Evolutionary conservation across 768 basidiomycete genomes (phyloP).

Genomic region (Lyophyllum decastes): DNA sequence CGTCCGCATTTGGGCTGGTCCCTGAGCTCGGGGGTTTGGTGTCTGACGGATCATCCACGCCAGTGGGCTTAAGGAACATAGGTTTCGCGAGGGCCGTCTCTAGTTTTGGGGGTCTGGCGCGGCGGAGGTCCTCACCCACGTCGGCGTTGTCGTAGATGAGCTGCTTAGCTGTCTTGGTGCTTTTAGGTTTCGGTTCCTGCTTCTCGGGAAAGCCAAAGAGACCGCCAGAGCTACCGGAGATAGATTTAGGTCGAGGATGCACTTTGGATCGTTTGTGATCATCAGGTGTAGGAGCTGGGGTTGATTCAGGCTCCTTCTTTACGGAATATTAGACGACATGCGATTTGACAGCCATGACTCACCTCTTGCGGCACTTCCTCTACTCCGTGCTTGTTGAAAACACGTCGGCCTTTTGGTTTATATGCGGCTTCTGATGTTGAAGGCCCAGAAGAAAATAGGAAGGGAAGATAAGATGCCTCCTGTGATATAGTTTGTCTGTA

Average conservation of each 20-base stretch:
- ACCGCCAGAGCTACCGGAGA: slow-evolving; percentile 22
- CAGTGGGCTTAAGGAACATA: slow-evolving; percentile 56
- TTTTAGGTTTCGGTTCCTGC: slow-evolving; percentile 25
- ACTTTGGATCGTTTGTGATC: slow-evolving; percentile 13
- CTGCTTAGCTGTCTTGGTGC: slow-evolving; percentile 42
- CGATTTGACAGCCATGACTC: slow-evolving; percentile 3
- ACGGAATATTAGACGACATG: slow-evolving; percentile 16
- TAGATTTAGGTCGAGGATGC: slow-evolving; percentile 23
- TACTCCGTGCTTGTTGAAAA: slow-evolving; percentile 51
- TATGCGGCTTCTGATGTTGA: slow-evolving; percentile 19
- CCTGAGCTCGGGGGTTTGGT: slow-evolving; percentile 11
- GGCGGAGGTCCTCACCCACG: slow-evolving; percentile 52
- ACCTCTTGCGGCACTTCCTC: slow-evolving; percentile 39
- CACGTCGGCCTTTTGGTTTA: slow-evolving; percentile 50
- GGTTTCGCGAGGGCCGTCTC: slow-evolving; percentile 1
- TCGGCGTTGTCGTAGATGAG: slow-evolving; percentile 46
- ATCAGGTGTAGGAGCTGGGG: background rate
- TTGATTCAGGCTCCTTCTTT: slow-evolving; percentile 17
- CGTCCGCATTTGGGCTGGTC: slow-evolving; percentile 2
- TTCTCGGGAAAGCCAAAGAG: slow-evolving; percentile 24
- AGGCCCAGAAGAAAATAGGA: slow-evolving; percentile 50
- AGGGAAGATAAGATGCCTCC: slow-evolving; percentile 68
- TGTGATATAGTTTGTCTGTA: slow-evolving; percentile 39
- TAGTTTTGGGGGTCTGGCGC: slow-evolving; percentile 16
- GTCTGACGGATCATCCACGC: slow-evolving; percentile 50